phyloP scores from a whole-genome alignment of 148 eudicot species.

The Heliamphora exappendiculata region DNA sequence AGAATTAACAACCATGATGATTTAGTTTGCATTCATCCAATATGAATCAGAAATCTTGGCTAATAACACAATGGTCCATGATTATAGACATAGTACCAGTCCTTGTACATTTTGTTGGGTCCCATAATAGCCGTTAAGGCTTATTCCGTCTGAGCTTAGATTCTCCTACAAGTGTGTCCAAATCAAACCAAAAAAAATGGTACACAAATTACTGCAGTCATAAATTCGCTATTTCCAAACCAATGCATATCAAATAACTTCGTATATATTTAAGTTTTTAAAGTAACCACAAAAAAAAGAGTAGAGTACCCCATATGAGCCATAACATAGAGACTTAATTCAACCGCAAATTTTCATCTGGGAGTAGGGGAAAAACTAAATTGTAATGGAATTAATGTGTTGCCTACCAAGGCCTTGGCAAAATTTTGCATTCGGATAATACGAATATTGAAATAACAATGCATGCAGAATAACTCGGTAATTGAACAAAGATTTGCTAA shows the following conservation, averaged over 20 bases:
- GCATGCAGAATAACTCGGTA: background rate
- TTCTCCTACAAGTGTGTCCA: constrained; percentile 34
- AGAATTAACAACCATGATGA: background rate
- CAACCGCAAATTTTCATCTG: background rate
- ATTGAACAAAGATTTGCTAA: background rate
- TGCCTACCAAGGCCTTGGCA: background rate
- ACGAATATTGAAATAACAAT: background rate
- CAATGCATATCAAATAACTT: too few species aligned
- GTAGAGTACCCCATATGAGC: background rate
- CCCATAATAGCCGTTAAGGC: constrained; percentile 58
- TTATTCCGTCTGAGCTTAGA: constrained; percentile 49
- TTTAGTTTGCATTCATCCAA: background rate
- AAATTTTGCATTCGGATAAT: background rate
- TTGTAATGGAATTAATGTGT: background rate
- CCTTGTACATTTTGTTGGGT: constrained; percentile 71
- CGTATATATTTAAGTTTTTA: background rate
- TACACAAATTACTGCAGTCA: background rate
- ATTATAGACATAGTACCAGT: constrained; percentile 40
- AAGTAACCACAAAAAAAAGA: background rate
- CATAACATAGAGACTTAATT: background rate
- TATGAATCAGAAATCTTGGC: background rate
- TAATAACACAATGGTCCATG: background rate
- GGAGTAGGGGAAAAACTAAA: background rate
- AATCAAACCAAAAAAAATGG: background rate
- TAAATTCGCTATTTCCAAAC: background rate